These are phyloP conservation scores for Sugiyamaella boreocaroliniensis DNA, from an alignment of 805 yeast genomes.

Conservation along the genomic window DNA sequence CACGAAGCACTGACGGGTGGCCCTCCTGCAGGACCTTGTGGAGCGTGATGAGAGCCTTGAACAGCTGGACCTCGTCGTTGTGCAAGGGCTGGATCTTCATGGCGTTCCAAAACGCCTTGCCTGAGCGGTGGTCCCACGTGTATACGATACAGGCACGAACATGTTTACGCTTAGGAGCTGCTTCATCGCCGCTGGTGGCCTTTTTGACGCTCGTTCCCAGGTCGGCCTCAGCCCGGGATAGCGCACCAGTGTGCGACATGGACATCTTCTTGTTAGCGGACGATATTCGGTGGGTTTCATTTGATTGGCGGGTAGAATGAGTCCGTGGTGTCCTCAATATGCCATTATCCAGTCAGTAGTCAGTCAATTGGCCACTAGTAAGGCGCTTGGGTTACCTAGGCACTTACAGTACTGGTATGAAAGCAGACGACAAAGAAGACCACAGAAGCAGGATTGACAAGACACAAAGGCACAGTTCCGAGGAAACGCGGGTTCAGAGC, in stretches of 20 bases:
- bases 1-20: conserved; percentile 76
- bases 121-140: conserved; percentile 91
- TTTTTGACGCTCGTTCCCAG: conserved; percentile 55
- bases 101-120: conserved; percentile 78
- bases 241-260: conserved; percentile 18
- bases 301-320: too few relatives aligned
- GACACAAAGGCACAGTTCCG: too few relatives aligned
- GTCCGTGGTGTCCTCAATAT: too few relatives aligned
- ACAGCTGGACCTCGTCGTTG: conserved; percentile 73
- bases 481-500: too few relatives aligned
- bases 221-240: conserved; percentile 33
- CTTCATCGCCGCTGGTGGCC: conserved; percentile 79
- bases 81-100: conserved; percentile 74
- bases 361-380: too few relatives aligned
- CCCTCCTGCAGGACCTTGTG: conserved; percentile 98
- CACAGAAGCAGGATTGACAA: too few relatives aligned
- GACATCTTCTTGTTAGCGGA: conserved; percentile 5
- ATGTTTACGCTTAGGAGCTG: conserved; percentile 93
- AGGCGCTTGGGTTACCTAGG: too few relatives aligned
- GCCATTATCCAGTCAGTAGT: too few relatives aligned
- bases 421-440: too few relatives aligned
- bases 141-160: conserved; percentile 92
- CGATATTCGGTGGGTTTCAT: too few relatives aligned
- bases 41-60: conserved; percentile 75
- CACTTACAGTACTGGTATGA: too few relatives aligned